These are phyloP conservation scores for Exutisphaerella laricina DNA, from an alignment of 2,329 filamentous ascomycete species.

Conservation along the genomic window DNA sequence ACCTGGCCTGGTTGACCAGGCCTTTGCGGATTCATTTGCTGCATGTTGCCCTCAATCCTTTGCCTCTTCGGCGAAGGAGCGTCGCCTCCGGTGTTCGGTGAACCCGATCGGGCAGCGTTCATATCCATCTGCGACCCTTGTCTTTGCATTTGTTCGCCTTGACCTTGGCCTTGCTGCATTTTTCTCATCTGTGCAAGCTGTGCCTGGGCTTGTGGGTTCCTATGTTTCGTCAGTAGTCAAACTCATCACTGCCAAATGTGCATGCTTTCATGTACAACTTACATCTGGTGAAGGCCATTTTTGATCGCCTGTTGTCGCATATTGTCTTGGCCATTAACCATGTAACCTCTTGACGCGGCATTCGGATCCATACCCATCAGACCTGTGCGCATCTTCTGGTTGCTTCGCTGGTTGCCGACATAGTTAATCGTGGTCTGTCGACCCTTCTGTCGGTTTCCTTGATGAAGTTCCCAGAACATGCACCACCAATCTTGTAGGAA, in stretches of 20 bases:
- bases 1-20: conserved; percentile 29
- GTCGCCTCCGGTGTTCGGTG: conserved; percentile 64
- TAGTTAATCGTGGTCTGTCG: conserved; percentile 35
- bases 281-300: conserved; percentile 22
- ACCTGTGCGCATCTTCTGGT: conserved; percentile 61
- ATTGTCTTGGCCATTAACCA: conserved; percentile 21
- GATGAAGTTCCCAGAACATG: conserved; percentile 94
- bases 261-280: background rate
- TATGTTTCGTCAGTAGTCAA: background rate
- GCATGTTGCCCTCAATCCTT: conserved; percentile 68
- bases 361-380: conserved; percentile 65
- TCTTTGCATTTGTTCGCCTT: conserved; percentile 59
- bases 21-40: conserved; percentile 55
- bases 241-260: background rate
- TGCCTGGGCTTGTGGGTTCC: conserved; percentile 25
- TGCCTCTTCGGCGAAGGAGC: conserved; percentile 89
- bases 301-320: conserved; percentile 20
- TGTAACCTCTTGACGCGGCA: conserved; percentile 31
- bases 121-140: conserved; percentile 84
- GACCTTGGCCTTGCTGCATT: conserved; percentile 52
- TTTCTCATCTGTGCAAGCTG: conserved; percentile 43
- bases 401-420: conserved; percentile 59
- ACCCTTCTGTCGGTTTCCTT: conserved; percentile 67
- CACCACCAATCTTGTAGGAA: conserved; percentile 98
- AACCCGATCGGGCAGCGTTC: conserved; percentile 71